Evolutionary conservation across 2,329 filamentous ascomycete genomes (phyloP), one percentile per base, ranked within the genome.

Genomic region (Alternaria angustiovoidea): DNA sequence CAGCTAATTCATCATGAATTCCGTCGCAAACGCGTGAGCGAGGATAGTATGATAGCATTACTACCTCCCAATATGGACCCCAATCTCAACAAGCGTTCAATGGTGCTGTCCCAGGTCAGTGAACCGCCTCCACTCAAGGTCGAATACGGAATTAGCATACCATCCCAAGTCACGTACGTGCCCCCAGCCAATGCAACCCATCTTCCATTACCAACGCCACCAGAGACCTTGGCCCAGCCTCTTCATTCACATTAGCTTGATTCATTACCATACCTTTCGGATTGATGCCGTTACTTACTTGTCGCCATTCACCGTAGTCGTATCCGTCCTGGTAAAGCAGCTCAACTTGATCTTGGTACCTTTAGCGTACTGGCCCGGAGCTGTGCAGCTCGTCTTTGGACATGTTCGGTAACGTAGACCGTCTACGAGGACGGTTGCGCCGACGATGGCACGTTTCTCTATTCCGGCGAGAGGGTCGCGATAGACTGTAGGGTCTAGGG

Each of bases 381-480:
- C 55, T 11, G 47, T n/a, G 47, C 55, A 58, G 48, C 48, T 58
- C 28, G 55, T 58, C 47, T 44, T 58, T 26, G 55, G 55, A 30
- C 55, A 58, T 2, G 47, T 52, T 30, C 55, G 48, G 28, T 58
- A 58, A 24, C 55, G 55, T 30, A 58, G 48, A 20, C 55, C 55
- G 55, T 58, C 55, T 18, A 58, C 55, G 11, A 52, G 8, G 48
- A 58, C 55, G 12, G 48, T 58, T 24, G 55, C 55, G 30, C 28
- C 42, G 24, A 34, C 26, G 26, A 47, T 6, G 55, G 55, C 55
- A 18, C 55, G 55, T 12, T 54, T 54, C 16, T 47, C 44, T n/a
- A 47, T 32, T 26, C 14, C 3, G 7, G 9, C 16, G 26, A 32
- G 14, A 51, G 48, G 36, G 2, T 28, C 36, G 11, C 24, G 43